Evolutionary conservation across 441 rosid species (phyloP), one percentile per base, ranked within the genome.

Genomic region (Melastoma candidum): DNA sequence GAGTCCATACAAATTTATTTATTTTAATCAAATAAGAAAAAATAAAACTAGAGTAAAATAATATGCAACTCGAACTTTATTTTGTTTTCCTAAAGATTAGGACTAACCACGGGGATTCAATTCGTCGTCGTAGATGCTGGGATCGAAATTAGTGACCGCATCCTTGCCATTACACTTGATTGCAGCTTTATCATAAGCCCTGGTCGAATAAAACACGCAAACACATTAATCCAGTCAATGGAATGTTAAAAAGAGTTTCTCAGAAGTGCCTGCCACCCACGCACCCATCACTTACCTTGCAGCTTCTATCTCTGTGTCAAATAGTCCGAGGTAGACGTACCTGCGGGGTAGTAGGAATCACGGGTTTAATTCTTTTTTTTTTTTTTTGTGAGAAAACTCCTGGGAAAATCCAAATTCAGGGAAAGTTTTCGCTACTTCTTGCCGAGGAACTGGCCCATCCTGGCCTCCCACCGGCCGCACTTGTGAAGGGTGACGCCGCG

Each of bases 391-490:
- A 17, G 22, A 17, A 17, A 17, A 17, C 22, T 17, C 22, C 22
- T 17, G 22, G 22, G 22, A 17, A 17, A 17, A 17, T 17, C 22
- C 22, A 17, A 17, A 53, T 11, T 13, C 22, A 32, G 55, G 45
- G 11, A 36, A 24, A 25, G 7, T 32, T 17, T 32, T 32, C 41
- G 8, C 41, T 88, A 93, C 97, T 93, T 93, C 75, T 93, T 93
- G 77, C 99, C 99, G 50, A 93, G 73, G 67, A 93, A 86, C 72
- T 93, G 99, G 51, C 99, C 99, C 99, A 93, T 93, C 50, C 99
- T 72, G 63, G 99, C 97, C 72, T 93, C 99, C 99, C 99, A 93
- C 63, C 99, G 73, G 12, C 99, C 99, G 73, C 98, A 92, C 64
- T 93, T 93, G 63, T 93, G 99, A 74, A 93, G 79, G 55, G 97